These are phyloP conservation scores for Dictyostelium purpureum DNA, from an alignment of 78 protist genomes.

Conservation along the genomic window DNA sequence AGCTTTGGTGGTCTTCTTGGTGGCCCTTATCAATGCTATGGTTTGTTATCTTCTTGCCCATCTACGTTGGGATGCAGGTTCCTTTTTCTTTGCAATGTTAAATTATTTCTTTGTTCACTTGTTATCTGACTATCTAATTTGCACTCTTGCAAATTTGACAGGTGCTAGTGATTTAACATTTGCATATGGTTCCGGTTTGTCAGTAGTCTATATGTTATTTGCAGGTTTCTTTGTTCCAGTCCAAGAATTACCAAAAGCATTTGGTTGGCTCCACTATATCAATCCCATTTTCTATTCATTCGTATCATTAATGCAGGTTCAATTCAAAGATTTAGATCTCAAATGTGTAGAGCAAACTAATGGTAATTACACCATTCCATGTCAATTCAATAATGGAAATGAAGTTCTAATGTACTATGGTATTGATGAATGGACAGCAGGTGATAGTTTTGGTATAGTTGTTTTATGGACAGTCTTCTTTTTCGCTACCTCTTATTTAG, in stretches of 20 bases:
- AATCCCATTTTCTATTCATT: constrained; percentile 30
- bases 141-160: constrained; percentile 23
- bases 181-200: constrained; percentile 29
- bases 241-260: constrained; percentile 32
- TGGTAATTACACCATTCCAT: neutral
- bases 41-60: constrained; percentile 9
- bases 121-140: constrained; percentile 19
- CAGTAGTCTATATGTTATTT: constrained; percentile 35
- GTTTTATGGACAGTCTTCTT: constrained; percentile 44
- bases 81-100: constrained; percentile 23
- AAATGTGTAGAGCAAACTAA: neutral
- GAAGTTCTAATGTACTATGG: constrained; percentile 25
- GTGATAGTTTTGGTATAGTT: constrained; percentile 21
- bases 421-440: constrained; percentile 37
- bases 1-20: neutral
- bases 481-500: neutral
- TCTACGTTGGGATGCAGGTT: neutral
- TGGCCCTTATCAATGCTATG: neutral
- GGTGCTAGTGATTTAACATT: constrained; percentile 26
- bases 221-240: constrained; percentile 66
- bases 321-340: constrained; percentile 18
- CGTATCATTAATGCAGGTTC: constrained; percentile 4
- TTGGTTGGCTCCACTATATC: constrained; percentile 58
- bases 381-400: constrained; percentile 56
- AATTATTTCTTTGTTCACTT: constrained; percentile 21